These are phyloP conservation scores for Pseudogymnoascus sp. DNA, from an alignment of 2,329 filamentous ascomycete genomes.

Conservation along the genomic window DNA sequence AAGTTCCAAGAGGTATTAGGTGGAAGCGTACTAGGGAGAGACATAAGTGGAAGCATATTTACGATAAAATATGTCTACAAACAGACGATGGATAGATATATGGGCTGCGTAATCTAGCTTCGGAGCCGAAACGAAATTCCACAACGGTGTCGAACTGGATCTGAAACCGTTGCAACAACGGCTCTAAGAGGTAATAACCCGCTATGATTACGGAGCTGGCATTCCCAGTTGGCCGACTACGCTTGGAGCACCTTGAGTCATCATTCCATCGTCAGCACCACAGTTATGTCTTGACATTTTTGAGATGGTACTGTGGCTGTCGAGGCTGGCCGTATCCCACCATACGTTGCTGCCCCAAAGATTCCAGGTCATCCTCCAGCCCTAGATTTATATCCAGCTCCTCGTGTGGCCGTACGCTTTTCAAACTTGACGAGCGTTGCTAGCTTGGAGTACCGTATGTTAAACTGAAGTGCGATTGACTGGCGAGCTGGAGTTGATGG, in stretches of 20 bases:
- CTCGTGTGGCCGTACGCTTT: slow-evolving; percentile 45
- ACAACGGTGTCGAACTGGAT: too few species aligned
- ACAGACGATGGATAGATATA: too few species aligned
- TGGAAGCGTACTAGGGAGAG: too few species aligned
- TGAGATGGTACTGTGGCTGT: slow-evolving; percentile 39
- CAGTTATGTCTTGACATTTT: slow-evolving; percentile 61
- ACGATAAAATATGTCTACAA: too few species aligned
- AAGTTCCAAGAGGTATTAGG: too few species aligned
- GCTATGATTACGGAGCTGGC: too few species aligned
- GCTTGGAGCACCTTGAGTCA: slow-evolving; percentile 60
- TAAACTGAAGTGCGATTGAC: slow-evolving; percentile 36
- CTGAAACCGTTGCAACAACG: too few species aligned
- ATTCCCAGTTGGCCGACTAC: slow-evolving; percentile 82
- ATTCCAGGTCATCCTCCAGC: slow-evolving; percentile 40
- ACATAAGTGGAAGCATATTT: too few species aligned
- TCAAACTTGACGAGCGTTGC: slow-evolving; percentile 29
- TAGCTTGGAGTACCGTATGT: slow-evolving; percentile 35
- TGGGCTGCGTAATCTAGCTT: too few species aligned
- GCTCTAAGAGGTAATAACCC: too few species aligned
- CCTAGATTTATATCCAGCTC: slow-evolving; percentile 40
- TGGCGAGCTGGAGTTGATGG: slow-evolving; percentile 33
- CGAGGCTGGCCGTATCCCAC: slow-evolving; percentile 33
- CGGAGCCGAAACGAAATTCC: too few species aligned
- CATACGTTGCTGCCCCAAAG: slow-evolving; percentile 48
- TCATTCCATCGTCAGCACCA: slow-evolving; percentile 36